A percentile compares a stretch with the other conserved stretches of the same genome.
phyloP scores from a whole-genome alignment of 257 asterid species.

The Solanum chaucha region DNA sequence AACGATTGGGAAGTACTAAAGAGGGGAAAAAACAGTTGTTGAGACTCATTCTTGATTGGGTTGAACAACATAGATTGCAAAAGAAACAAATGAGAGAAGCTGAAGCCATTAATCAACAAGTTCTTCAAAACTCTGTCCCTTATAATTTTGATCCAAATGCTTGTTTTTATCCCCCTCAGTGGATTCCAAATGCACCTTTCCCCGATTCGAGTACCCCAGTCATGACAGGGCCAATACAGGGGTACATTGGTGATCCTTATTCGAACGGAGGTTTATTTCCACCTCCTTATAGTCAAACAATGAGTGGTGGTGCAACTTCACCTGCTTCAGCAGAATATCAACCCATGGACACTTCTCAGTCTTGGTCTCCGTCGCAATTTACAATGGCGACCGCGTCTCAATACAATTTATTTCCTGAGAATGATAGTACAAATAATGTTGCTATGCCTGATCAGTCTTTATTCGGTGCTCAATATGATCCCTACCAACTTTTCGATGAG shows the following conservation, averaged over 20 bases:
- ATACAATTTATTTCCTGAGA: conserved; percentile 26
- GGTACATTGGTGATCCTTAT: not conserved
- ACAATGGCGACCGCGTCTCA: conserved; percentile 24
- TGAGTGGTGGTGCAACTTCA: conserved; percentile 29
- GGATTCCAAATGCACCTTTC: conserved; percentile 15
- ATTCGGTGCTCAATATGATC: conserved; percentile 20
- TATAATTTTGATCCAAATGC: not conserved
- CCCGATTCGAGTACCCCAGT: not conserved
- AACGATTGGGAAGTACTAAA: conserved; percentile 47
- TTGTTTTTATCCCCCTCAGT: conserved; percentile 17
- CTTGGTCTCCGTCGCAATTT: conserved; percentile 35
- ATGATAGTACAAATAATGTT: not conserved
- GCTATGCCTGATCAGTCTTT: conserved; percentile 5
- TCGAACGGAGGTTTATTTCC: conserved; percentile 15
- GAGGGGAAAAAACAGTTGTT: conserved; percentile 75
- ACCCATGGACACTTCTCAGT: conserved; percentile 32
- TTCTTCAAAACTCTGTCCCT: not conserved
- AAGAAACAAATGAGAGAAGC: conserved; percentile 31
- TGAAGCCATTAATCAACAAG: not conserved
- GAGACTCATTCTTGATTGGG: conserved; percentile 82
- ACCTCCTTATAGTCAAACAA: not conserved
- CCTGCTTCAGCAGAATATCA: conserved; percentile 22
- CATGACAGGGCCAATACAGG: not conserved
- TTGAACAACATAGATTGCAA: conserved; percentile 60
- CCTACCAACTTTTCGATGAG: conserved; percentile 37